A percentile compares a stretch with the other conserved stretches of the same genome.
These are phyloP conservation scores for Fraxinus sp. DNA, from an alignment of 305 asterid species.

Conservation along the genomic window DNA sequence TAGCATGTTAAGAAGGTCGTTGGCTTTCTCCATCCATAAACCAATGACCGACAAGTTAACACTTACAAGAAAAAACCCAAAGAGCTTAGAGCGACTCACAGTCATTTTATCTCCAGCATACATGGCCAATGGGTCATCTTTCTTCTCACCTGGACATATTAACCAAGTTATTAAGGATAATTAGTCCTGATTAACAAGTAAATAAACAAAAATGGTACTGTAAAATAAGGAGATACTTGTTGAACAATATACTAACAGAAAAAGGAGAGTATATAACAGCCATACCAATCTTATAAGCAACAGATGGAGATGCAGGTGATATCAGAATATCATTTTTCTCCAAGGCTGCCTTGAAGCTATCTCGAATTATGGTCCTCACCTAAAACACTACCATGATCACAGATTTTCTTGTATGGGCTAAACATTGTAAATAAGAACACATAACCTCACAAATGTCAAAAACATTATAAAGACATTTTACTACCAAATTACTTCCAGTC, in stretches of 20 bases:
- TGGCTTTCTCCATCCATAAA: background rate
- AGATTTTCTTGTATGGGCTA: conserved; percentile 16
- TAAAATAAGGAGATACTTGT: background rate
- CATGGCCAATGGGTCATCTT: conserved; percentile 95
- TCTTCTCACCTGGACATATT: conserved; percentile 80
- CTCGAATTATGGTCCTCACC: conserved; percentile 84
- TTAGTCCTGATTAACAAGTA: background rate
- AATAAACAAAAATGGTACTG: background rate
- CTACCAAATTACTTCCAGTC: conserved; percentile 10
- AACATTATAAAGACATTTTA: conserved; percentile 1
- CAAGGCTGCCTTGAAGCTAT: conserved; percentile 76
- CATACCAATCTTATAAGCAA: conserved; percentile 80
- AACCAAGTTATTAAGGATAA: conserved; percentile 16
- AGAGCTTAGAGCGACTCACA: conserved; percentile 42
- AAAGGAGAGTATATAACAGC: conserved; percentile 14
- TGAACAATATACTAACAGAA: background rate
- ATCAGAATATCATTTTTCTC: conserved; percentile 76
- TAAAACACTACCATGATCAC: conserved; percentile 32
- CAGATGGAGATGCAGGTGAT: conserved; percentile 94
- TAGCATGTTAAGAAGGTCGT: background rate
- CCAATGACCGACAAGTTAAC: conserved; percentile 10
- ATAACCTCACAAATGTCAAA: conserved; percentile 6
- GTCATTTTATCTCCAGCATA: conserved; percentile 98
- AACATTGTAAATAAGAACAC: background rate
- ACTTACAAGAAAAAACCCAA: background rate